phyloP scores from a whole-genome alignment of 495 filamentous ascomycete genomes.

The Chaetomium fimeti region DNA sequence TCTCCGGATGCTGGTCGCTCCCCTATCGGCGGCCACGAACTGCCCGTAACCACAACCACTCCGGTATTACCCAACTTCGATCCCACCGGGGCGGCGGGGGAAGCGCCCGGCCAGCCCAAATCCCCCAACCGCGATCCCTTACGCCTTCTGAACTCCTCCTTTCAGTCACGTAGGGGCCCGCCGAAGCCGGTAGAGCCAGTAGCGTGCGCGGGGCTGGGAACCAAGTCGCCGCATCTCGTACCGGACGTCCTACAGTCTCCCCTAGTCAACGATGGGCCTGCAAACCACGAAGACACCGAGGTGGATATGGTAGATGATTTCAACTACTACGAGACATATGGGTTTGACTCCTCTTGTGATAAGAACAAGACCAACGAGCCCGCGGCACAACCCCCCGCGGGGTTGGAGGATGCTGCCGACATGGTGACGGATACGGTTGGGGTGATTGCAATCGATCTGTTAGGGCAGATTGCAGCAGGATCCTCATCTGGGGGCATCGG shows the following conservation, averaged over 20 bases:
- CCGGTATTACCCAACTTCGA: conserved; percentile 19
- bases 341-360: conserved; percentile 9
- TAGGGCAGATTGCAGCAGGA: conserved; percentile 88
- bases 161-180: conserved; percentile 24
- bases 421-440: conserved; percentile 89
- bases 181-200: conserved; percentile 20
- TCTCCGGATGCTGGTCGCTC: conserved; percentile 39
- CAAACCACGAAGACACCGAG: conserved; percentile 17
- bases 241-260: conserved; percentile 4
- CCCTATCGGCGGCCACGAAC: conserved; percentile 20
- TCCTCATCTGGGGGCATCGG: conserved; percentile 98
- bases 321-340: background rate
- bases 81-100: background rate
- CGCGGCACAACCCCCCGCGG: conserved; percentile 3
- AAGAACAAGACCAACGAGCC: background rate
- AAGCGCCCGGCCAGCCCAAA: conserved; percentile 3
- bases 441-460: conserved; percentile 83
- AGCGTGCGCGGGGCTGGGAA: conserved; percentile 23
- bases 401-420: conserved; percentile 41
- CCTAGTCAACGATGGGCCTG: conserved; percentile 30
- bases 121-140: conserved; percentile 18
- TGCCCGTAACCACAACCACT: conserved; percentile 10
- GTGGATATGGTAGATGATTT: conserved; percentile 14
- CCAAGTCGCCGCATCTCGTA: conserved; percentile 17
- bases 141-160: conserved; percentile 18